Percentiles rank a stretch among this genome's conserved stretches.
Conservation (phyloP, 1,284 basidiomycete genomes). For the Cerrena zonata region DNA sequence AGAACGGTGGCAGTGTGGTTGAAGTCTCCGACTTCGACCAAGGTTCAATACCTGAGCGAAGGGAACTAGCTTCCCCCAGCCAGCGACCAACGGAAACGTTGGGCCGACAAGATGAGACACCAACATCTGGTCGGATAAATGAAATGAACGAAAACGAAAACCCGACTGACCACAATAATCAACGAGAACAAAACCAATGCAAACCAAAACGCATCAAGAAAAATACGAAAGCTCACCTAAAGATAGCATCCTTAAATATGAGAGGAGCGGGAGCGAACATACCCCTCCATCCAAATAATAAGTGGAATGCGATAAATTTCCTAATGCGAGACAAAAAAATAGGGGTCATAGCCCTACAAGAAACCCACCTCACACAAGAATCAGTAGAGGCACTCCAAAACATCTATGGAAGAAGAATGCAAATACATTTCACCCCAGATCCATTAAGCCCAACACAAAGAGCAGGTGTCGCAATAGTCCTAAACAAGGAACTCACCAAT, state of each 20-base stretch:
- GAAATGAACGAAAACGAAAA: background rate
- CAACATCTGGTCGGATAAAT: background rate
- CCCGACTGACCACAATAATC: background rate
- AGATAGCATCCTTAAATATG: too few species aligned
- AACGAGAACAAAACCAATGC: background rate
- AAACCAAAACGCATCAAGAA: background rate
- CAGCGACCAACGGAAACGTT: background rate
- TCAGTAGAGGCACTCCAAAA: conserved; percentile 4
- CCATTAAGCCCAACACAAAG: background rate
- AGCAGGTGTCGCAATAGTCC: conserved; percentile 29
- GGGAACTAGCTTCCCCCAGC: too few species aligned
- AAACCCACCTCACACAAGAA: conserved; percentile 24
- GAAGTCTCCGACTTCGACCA: too few species aligned
- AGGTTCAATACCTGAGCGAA: too few species aligned
- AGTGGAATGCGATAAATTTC: conserved; percentile 21
- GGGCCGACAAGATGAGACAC: background rate
- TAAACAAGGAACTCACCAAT: conserved; percentile 27
- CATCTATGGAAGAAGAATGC: conserved; percentile 10
- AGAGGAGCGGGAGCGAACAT: too few species aligned
- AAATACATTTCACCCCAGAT: conserved; percentile 8
- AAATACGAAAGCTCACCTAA: background rate
- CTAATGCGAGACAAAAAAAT: conserved; percentile 17
- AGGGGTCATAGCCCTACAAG: conserved; percentile 22
- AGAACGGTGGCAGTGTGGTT: background rate
- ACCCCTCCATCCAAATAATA: conserved; percentile 10